Conservation (phyloP, 176 grass and related monocot species). For the Metroxylon sagu region DNA sequence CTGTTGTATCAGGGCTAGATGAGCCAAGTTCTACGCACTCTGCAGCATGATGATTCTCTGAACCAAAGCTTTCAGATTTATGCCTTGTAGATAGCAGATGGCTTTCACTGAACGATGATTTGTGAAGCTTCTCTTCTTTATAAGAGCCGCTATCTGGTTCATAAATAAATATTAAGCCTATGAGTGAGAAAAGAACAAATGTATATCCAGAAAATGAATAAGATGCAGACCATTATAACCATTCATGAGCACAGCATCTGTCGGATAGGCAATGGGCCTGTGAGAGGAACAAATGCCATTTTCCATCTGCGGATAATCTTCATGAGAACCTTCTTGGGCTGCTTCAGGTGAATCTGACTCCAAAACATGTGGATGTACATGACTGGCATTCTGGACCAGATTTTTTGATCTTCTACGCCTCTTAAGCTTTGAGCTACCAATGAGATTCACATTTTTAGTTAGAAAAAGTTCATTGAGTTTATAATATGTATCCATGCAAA, state of each 20-base stretch:
- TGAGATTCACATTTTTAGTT: constrained; percentile 16
- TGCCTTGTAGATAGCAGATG: not conserved
- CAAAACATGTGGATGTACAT: constrained; percentile 64
- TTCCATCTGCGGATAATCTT: constrained; percentile 39
- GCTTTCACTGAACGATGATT: constrained; percentile 11
- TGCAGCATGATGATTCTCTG: constrained; percentile 3
- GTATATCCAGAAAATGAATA: not conserved
- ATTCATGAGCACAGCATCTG: constrained; percentile 3
- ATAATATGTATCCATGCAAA: not conserved
- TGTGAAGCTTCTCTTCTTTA: constrained; percentile 9
- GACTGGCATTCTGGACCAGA: constrained; percentile 32
- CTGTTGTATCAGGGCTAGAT: constrained; percentile 20
- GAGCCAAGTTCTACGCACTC: constrained; percentile 3
- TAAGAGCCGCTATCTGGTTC: constrained; percentile 1
- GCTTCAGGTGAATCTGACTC: constrained; percentile 68
- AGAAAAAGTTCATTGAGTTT: not conserved
- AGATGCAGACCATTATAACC: not conserved
- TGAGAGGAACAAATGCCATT: constrained; percentile 53
- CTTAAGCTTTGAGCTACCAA: constrained; percentile 64
- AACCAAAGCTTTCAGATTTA: constrained; percentile 16
- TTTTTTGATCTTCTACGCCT: constrained; percentile 39
- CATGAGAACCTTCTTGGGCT: constrained; percentile 43
- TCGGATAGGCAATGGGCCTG: constrained; percentile 13
- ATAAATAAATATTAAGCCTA: not conserved
- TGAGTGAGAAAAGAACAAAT: not conserved